phyloP scores from a whole-genome alignment of 352 stramenopile species.

The Phytopythium chamaehyphon region DNA sequence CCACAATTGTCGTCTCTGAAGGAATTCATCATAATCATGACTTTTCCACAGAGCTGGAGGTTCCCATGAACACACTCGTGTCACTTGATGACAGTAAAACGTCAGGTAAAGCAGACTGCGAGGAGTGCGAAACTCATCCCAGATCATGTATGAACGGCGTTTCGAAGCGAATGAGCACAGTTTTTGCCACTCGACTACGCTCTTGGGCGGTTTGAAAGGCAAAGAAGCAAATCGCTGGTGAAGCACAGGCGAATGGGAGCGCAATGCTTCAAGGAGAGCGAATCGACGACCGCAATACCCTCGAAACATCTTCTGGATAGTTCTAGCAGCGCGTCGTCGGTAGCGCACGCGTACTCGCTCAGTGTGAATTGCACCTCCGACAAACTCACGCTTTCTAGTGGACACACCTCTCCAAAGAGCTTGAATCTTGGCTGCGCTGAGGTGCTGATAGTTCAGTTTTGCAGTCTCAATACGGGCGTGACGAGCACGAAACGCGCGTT shows the following conservation, averaged over 20 bases:
- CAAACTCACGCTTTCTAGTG: slow-evolving; percentile 28
- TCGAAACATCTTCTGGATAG: slow-evolving; percentile 60
- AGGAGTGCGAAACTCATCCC: slow-evolving; percentile 62
- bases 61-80: slow-evolving; percentile 58
- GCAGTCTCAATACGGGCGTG: slow-evolving; percentile 37
- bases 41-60: slow-evolving; percentile 53
- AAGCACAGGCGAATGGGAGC: slow-evolving; percentile 1
- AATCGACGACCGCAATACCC: slow-evolving; percentile 33
- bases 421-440: slow-evolving; percentile 45
- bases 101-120: slow-evolving; percentile 39
- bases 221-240: neutral
- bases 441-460: slow-evolving; percentile 26
- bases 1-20: slow-evolving; percentile 46
- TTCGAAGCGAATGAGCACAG: slow-evolving; percentile 20
- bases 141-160: slow-evolving; percentile 57
- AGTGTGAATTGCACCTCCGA: slow-evolving; percentile 7
- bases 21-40: slow-evolving; percentile 36
- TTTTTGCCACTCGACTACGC: slow-evolving; percentile 8
- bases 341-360: slow-evolving; percentile 19
- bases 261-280: slow-evolving; percentile 39
- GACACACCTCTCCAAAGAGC: slow-evolving; percentile 37
- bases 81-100: slow-evolving; percentile 78
- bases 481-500: slow-evolving; percentile 60
- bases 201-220: neutral
- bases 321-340: slow-evolving; percentile 20